A percentile compares a stretch with the other conserved stretches of the same genome.
These are phyloP conservation scores for Acidiella bohemica DNA, from an alignment of 495 filamentous ascomycete genomes.

Conservation along the genomic window DNA sequence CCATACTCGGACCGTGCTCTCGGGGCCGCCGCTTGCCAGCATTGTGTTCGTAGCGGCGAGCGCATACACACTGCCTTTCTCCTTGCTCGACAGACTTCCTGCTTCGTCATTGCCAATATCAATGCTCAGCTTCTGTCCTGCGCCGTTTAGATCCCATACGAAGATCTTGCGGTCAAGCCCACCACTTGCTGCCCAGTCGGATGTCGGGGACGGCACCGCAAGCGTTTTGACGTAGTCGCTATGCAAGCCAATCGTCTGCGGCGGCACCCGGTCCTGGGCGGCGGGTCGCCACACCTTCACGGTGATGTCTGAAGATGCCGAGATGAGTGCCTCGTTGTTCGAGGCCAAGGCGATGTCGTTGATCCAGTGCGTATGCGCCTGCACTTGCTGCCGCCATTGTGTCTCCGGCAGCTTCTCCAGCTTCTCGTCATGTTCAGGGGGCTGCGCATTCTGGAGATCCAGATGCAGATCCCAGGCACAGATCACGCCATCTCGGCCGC, in stretches of 20 bases:
- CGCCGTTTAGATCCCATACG: slow-evolving; percentile 84
- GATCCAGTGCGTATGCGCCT: slow-evolving; percentile 97
- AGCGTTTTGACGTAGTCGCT: slow-evolving; percentile 93
- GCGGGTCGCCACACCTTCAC: slow-evolving; percentile 93
- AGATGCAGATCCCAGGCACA: slow-evolving; percentile 86
- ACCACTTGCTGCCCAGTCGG: slow-evolving; percentile 91
- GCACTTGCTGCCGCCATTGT: slow-evolving; percentile 76
- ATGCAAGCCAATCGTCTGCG: slow-evolving; percentile 80
- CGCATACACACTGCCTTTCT: slow-evolving; percentile 93
- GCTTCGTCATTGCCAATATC: slow-evolving; percentile 65
- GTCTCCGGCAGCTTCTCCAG: slow-evolving; percentile 31
- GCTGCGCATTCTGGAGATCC: slow-evolving; percentile 32
- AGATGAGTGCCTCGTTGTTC: slow-evolving; percentile 71
- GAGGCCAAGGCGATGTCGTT: slow-evolving; percentile 87
- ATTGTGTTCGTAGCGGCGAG: slow-evolving; percentile 60
- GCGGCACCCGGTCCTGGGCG: slow-evolving; percentile 48
- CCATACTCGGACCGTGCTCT: slow-evolving; percentile 88
- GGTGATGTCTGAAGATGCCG: slow-evolving; percentile 87
- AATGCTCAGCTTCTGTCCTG: slow-evolving; percentile 72
- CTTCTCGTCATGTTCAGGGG: slow-evolving; percentile 26
- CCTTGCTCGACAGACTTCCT: slow-evolving; percentile 57
- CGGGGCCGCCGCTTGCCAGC: slow-evolving; percentile 83
- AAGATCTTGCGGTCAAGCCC: slow-evolving; percentile 84
- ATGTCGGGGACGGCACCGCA: slow-evolving; percentile 55
- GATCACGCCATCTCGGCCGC: slow-evolving; percentile 86